Base-by-base conservation (phyloP, 345 rosid species). In the Combretum micranthum region DNA sequence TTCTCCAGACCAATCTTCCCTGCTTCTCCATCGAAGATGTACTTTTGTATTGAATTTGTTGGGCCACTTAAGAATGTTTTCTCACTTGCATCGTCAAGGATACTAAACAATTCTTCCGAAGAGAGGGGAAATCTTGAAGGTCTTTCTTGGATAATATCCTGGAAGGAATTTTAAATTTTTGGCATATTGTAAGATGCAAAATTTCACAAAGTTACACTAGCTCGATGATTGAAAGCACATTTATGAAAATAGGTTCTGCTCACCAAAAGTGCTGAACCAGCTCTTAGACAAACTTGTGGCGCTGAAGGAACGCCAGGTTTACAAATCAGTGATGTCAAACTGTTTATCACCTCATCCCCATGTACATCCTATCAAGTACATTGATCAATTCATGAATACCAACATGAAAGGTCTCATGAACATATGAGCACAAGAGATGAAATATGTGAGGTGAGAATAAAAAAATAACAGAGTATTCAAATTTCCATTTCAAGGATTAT, bases 71-170 rank as follows among this genome's bases (percentile, higher is more conserved):
- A 75, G 68, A 93, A 93, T 56, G 90, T 90, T 50, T 73, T 87
- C 74, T 93, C 99, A 77, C 99, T 93, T 65, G 99, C 96, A 68
- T 93, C 88, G 57, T 93, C 99, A 54, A 93, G 96, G 69, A 87
- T 76, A 61, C 78, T 67, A 67, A 93, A 89, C 44, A 93, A 76
- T 62, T 85, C 87, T 50, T 74, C 69, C 7, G 99, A 93, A 50
- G 95, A 71, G 61, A 85, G 64, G 18, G 95, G 97, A 77, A 81
- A 82, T 72, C 81, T 79, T 15, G 77, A 63, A 60, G 87, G 72
- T 67, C 81, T 85, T 58, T 73, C 70, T 61, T 87, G 95, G 67
- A 93, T 53, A 69, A 90, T 76, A 65, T 90, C 99, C 99, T 90
- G 77, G 61, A 73, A 67, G 66, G 64, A 64, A 62, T 16, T 19